Evolutionary conservation across 768 basidiomycete genomes (phyloP).

Genomic region (Amanita pseudoporphyria): DNA sequence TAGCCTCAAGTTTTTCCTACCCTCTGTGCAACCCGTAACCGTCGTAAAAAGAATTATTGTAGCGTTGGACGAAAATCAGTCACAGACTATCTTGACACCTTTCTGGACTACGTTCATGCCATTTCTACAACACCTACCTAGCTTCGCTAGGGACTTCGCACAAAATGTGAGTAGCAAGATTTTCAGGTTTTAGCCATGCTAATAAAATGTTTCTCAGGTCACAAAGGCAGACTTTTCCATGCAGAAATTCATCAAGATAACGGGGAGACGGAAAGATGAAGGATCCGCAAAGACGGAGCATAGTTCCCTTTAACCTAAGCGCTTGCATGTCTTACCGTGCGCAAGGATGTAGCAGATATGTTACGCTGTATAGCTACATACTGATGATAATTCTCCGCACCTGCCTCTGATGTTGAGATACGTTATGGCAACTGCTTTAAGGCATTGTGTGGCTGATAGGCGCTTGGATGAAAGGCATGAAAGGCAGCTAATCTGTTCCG

Average conservation of each 20-base stretch:
- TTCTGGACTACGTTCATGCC: constrained; percentile 60
- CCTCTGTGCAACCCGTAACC: constrained; percentile 59
- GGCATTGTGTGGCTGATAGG: background rate
- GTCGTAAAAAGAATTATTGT: constrained; percentile 77
- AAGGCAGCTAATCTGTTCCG: background rate
- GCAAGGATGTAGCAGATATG: background rate
- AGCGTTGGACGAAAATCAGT: constrained; percentile 75
- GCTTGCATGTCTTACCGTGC: background rate
- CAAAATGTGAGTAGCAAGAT: constrained; percentile 33
- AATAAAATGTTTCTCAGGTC: constrained; percentile 28
- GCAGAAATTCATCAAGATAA: constrained; percentile 57
- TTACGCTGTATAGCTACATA: background rate
- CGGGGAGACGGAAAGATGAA: constrained; percentile 51
- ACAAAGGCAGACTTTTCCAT: constrained; percentile 64
- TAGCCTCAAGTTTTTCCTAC: constrained; percentile 66
- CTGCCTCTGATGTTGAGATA: background rate
- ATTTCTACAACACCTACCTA: constrained; percentile 49
- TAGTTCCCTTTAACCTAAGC: background rate
- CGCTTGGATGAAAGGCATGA: too few species aligned
- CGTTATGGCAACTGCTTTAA: background rate
- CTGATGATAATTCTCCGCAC: background rate
- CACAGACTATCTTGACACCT: constrained; percentile 59
- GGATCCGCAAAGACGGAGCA: constrained; percentile 14
- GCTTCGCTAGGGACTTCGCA: constrained; percentile 61
- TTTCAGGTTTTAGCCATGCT: constrained; percentile 31